Evolutionary conservation across 176 grass and related monocot genomes (phyloP), one percentile per base, ranked within the genome.

Genomic region (sorghum (Sorghum bicolor)): DNA sequence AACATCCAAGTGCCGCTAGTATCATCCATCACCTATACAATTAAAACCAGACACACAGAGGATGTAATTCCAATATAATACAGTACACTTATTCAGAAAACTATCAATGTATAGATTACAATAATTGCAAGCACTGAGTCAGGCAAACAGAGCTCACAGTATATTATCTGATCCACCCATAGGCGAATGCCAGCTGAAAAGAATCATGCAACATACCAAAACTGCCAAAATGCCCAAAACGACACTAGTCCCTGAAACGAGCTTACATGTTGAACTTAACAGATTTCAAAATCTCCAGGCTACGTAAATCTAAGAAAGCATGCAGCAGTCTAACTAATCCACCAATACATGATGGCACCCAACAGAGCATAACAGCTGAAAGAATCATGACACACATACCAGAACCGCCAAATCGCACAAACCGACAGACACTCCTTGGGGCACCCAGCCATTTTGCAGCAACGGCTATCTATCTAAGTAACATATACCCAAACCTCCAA

Each of bases 381-480:
- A 36, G 25, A 36, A 67, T 17, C 60, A 76, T 28, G 19, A 71
- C 67, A 8, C 37, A 16, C 67, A 47, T 10, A 61, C 16, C 31
- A 64, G 70, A 78, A 13, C 17, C 0, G 1, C 44, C 67, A 45
- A 57, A 19, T 31, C 5, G 4, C 14, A 41, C 34, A 77, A 77
- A 90, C 3, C 26, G 1, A 77, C 64, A 78, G 16, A 50, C 17
- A 20, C 19, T 15, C 76, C 50, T 64, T 53, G 12, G 19, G 0
- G 10, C 31, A 20, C 11, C 22, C 12, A 20, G 26, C n/a, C 10
- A 61, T 61, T 26, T 61, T 28, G 62, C 20, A 82, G 41, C 13
- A 58, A 67, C 5, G 25, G 34, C 32, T 16, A 81, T 32, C 28
- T 53, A 85, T 53, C 25, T 61, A 67, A 70, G 62, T 32, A 88